Conservation (phyloP, 306 rosid genomes). For the Quercus ilex region DNA sequence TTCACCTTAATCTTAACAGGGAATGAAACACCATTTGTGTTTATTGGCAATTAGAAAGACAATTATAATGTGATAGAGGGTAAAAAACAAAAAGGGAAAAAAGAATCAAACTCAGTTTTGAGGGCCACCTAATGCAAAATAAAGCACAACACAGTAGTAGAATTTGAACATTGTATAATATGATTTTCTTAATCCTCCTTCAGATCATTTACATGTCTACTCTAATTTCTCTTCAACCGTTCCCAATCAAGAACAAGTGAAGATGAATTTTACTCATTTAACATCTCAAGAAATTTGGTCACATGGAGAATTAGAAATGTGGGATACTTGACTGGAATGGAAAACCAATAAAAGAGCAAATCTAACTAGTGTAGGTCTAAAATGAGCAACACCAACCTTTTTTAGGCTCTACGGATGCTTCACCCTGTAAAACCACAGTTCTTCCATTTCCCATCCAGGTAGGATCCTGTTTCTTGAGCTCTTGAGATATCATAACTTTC, state of each 20-base stretch:
- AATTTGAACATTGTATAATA: constrained; percentile 24
- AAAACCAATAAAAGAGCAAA: constrained; percentile 18
- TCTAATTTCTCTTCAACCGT: constrained; percentile 24
- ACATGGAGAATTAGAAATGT: constrained; percentile 20
- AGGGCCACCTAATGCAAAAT: not conserved
- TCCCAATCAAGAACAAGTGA: constrained; percentile 11
- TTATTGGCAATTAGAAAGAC: not conserved
- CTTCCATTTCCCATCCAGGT: constrained; percentile 59
- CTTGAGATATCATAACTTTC: constrained; percentile 92
- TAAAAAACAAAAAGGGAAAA: no score
- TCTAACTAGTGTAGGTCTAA: constrained; percentile 17
- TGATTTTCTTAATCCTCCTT: constrained; percentile 26
- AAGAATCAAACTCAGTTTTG: no score
- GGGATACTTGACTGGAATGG: constrained; percentile 18
- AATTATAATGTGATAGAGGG: no score
- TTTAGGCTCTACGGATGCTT: constrained; percentile 38
- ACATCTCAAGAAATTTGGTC: constrained; percentile 32
- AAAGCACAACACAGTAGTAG: not conserved
- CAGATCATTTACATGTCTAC: constrained; percentile 38
- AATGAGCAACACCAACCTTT: constrained; percentile 80
- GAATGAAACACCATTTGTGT: no score
- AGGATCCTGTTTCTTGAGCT: constrained; percentile 60
- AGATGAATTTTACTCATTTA: not conserved
- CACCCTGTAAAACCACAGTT: constrained; percentile 71
- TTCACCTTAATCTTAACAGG: no score